phyloP scores from a whole-genome alignment of 352 stramenopile species.

The Phytophthora pistaciae region DNA sequence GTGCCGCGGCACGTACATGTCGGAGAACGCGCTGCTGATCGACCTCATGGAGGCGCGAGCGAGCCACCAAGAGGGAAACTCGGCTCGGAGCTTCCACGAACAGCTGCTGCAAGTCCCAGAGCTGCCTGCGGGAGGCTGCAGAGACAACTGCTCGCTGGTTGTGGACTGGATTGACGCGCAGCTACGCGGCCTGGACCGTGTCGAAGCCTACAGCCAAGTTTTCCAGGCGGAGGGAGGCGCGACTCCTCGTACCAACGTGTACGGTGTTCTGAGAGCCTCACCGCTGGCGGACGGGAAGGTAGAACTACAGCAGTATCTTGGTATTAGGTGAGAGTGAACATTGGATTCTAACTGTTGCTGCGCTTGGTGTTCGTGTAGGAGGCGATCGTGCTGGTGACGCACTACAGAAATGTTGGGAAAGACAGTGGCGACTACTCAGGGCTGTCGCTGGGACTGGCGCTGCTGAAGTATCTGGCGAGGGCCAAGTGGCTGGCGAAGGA shows the following conservation, averaged over 20 bases:
- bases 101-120: slow-evolving; percentile 46
- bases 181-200: slow-evolving; percentile 58
- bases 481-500: slow-evolving; percentile 88
- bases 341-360: neutral
- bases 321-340: neutral
- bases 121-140: slow-evolving; percentile 46
- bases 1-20: slow-evolving; percentile 88
- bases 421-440: slow-evolving; percentile 58
- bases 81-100: slow-evolving; percentile 41
- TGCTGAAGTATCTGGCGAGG: slow-evolving; percentile 67
- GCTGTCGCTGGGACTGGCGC: slow-evolving; percentile 60
- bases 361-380: slow-evolving; percentile 32
- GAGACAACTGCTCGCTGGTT: slow-evolving; percentile 52
- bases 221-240: slow-evolving; percentile 37
- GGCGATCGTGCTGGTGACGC: slow-evolving; percentile 74
- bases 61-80: slow-evolving; percentile 48
- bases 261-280: slow-evolving; percentile 80
- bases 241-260: slow-evolving; percentile 66
- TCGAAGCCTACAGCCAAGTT: slow-evolving; percentile 67
- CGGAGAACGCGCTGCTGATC: slow-evolving; percentile 89
- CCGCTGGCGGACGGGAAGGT: slow-evolving; percentile 82
- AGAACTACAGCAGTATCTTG: neutral
- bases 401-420: slow-evolving; percentile 69
- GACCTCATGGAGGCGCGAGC: slow-evolving; percentile 69
- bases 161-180: slow-evolving; percentile 72